These are phyloP conservation scores for Phlebiopsis gigantea DNA, from an alignment of 768 basidiomycete species.

Conservation along the genomic window DNA sequence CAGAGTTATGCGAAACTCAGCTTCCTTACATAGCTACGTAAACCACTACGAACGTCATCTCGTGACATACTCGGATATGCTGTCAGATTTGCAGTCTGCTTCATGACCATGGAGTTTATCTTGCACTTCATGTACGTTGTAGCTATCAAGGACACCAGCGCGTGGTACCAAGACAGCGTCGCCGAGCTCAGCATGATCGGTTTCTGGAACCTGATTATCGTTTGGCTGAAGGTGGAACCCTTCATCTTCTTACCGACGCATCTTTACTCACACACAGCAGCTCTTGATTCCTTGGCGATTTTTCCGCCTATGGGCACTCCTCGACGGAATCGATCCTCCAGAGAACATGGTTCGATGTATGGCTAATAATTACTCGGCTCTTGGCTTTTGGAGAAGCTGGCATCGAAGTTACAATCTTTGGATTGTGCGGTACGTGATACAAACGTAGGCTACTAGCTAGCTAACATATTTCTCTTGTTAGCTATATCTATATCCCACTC, in stretches of 20 bases:
- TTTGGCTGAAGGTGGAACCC: constrained; percentile 83
- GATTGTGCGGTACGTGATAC: constrained; percentile 65
- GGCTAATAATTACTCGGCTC: constrained; percentile 91
- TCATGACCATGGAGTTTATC: constrained; percentile 86
- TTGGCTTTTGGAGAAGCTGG: constrained; percentile 97
- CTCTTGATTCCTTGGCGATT: constrained; percentile 94
- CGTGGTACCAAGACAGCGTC: constrained; percentile 76
- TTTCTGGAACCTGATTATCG: constrained; percentile 93
- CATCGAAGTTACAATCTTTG: constrained; percentile 95
- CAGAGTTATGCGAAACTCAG: background rate
- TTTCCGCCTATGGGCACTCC: constrained; percentile 90
- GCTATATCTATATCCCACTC: constrained; percentile 92
- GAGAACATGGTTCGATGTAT: constrained; percentile 99
- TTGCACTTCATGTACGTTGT: constrained; percentile 96
- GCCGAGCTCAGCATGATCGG: constrained; percentile 88
- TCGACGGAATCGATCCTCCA: constrained; percentile 86
- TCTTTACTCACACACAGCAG: constrained; percentile 33
- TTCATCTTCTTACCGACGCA: background rate
- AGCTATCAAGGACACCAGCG: constrained; percentile 85
- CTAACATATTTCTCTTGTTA: constrained; percentile 24
- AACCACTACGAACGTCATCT: constrained; percentile 42
- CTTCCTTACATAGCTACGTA: constrained; percentile 49
- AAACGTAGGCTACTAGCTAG: background rate
- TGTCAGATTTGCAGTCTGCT: constrained; percentile 61
- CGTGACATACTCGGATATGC: constrained; percentile 48